A percentile compares a stretch with the other conserved stretches of the same genome.
These are phyloP conservation scores for Pythium folliculosum DNA, from an alignment of 352 stramenopile genomes.

Conservation along the genomic window DNA sequence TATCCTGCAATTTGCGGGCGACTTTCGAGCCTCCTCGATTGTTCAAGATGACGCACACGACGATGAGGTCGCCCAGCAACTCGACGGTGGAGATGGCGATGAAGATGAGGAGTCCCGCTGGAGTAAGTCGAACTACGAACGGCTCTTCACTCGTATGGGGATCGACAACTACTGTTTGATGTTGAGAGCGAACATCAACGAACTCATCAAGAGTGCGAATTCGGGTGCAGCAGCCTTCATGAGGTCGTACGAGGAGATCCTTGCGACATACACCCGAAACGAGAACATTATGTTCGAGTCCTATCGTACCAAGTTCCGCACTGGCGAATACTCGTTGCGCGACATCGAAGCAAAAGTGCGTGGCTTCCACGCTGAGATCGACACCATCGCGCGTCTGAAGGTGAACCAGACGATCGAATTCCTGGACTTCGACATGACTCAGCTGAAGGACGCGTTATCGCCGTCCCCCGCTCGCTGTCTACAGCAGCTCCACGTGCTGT, in stretches of 20 bases:
- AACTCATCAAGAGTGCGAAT: slow-evolving; percentile 35
- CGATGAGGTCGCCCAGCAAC: background rate
- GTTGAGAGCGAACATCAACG: slow-evolving; percentile 42
- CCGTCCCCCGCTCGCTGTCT: slow-evolving; percentile 51
- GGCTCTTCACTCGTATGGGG: slow-evolving; percentile 40
- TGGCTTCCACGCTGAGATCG: slow-evolving; percentile 47
- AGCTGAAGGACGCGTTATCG: slow-evolving; percentile 40
- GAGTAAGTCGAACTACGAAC: slow-evolving; percentile 29
- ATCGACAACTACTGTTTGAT: slow-evolving; percentile 38
- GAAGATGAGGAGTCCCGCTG: slow-evolving; percentile 12
- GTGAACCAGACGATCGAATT: slow-evolving; percentile 37
- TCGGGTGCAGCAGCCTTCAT: slow-evolving; percentile 32
- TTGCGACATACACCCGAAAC: slow-evolving; percentile 44
- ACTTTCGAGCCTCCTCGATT: slow-evolving; percentile 43
- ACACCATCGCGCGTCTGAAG: slow-evolving; percentile 13
- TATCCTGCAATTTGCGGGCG: slow-evolving; percentile 49
- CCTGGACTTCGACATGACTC: slow-evolving; percentile 42
- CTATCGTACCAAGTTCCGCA: slow-evolving; percentile 43
- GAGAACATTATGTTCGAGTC: slow-evolving; percentile 50
- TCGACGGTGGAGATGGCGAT: background rate
- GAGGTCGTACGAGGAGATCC: slow-evolving; percentile 35
- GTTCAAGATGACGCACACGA: background rate
- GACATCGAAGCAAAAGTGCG: slow-evolving; percentile 43
- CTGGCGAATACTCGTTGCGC: slow-evolving; percentile 43
- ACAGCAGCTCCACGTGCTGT: slow-evolving; percentile 35